Base-by-base conservation (phyloP, 2,329 filamentous ascomycete species). In the Lasiodiplodia hormozganensis region DNA sequence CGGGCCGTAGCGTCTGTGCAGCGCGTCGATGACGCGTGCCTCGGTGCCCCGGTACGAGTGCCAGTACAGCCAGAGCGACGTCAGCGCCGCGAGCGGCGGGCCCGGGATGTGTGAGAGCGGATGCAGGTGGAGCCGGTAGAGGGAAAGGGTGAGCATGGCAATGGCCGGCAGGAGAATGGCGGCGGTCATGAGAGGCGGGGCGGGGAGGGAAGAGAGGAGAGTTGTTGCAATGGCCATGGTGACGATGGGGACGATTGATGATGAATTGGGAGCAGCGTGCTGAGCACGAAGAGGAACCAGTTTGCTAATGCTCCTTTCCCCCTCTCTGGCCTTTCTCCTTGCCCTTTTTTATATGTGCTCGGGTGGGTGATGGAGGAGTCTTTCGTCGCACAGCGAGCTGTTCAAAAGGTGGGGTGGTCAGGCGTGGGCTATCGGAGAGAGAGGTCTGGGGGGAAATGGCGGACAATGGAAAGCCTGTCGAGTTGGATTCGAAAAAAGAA, bases 151-250 rank as follows among this genome's bases (percentile, higher is more conserved):
- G 62, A 66, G 23, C 31, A 62, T 7, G 28, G 31, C 28, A 14
- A 68, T 69, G 40, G 38, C n/a, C 25, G 23, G 16, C 7, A 54
- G 56, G 12, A 40, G 43, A 16, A 52, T 4, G 34, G 54, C 36
- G 21, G n/a, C 21, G 14, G 47, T 23, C 21, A 4, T 21, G 31
- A 28, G 53, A 28, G 25, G 21, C 2, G 3, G 72, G 60, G 3
- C 74, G 70, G 74, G 74, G 53, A 76, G 75, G 12, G 75, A 62
- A 60, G 70, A 73, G 54, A 74, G 14, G 31, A 74, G 73, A 58
- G 74, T 74, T 7, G 62, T 47, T n/a, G 34, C 21, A 51, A 65
- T 52, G 49, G 62, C 62, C n/a, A 75, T 23, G 1, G 70, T 70
- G 8, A 72, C 72, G 34, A 69, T 14, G 12, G 74, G 53, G 36